Evolutionary conservation across 129 eudicot species (phyloP).

Genomic region (Pseudognaphalium luteoalbum): DNA sequence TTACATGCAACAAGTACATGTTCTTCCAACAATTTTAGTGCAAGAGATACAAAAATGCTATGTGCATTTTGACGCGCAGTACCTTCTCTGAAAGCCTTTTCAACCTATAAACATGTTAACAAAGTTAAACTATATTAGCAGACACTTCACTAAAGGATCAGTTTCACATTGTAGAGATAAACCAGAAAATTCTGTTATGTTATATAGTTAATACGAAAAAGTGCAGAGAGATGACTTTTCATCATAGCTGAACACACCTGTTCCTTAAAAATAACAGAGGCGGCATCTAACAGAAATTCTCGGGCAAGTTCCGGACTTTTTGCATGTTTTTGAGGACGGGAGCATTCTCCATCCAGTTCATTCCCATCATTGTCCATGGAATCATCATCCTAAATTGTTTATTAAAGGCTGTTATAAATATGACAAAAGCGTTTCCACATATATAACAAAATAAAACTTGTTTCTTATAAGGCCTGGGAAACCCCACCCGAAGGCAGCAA

Average conservation of each 20-base stretch:
- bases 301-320: constrained; percentile 99
- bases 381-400: constrained; percentile 80
- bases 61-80: constrained; percentile 99
- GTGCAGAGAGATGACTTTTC: neutral
- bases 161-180: constrained; percentile 14
- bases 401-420: constrained; percentile 1
- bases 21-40: constrained; percentile 81
- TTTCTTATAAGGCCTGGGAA: neutral
- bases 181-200: neutral
- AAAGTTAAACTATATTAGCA: constrained; percentile 13
- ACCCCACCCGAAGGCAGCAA: constrained; percentile 11
- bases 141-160: neutral
- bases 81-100: constrained; percentile 98
- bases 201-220: neutral
- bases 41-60: constrained; percentile 93
- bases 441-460: constrained; percentile 9
- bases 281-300: constrained; percentile 96
- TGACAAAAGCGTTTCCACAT: neutral
- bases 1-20: constrained; percentile 92
- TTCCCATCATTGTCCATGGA: constrained; percentile 96
- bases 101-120: constrained; percentile 57
- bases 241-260: constrained; percentile 54
- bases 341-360: constrained; percentile 92
- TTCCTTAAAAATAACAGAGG: constrained; percentile 95
- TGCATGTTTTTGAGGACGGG: constrained; percentile 98